Conservation (phyloP, 441 rosid species). For the Populus hybrid region DNA sequence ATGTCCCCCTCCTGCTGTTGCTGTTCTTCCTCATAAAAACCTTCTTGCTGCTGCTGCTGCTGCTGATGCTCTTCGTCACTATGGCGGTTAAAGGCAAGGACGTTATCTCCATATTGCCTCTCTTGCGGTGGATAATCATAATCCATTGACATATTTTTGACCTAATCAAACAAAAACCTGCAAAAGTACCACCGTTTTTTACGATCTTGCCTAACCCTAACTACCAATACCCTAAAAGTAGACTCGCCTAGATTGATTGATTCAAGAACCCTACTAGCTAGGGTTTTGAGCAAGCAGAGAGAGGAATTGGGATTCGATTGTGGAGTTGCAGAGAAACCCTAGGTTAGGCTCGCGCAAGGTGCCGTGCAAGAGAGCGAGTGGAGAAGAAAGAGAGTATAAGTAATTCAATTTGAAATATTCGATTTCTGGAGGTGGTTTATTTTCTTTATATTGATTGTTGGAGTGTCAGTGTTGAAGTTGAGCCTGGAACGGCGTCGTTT, state of each 20-base stretch:
- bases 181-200: background rate
- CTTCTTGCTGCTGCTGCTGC: background rate
- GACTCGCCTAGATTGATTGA: conserved; percentile 1
- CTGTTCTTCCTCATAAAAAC: background rate
- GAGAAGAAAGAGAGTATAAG: background rate
- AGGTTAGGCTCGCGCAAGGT: background rate
- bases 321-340: conserved; percentile 3
- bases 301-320: conserved; percentile 5
- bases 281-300: conserved; percentile 3
- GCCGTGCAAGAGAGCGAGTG: background rate
- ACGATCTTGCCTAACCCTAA: background rate
- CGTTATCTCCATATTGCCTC: conserved; percentile 9
- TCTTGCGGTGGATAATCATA: conserved; percentile 22
- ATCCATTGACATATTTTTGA: conserved; percentile 16
- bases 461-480: background rate
- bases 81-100: conserved; percentile 10
- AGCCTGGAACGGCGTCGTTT: background rate
- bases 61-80: conserved; percentile 13
- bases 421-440: background rate
- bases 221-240: background rate
- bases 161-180: conserved; percentile 6
- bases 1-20: conserved; percentile 5
- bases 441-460: too few relatives aligned
- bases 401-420: background rate
- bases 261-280: background rate